Evolutionary conservation across 139 green algal genomes (phyloP).

Genomic region (Micromonas commoda): DNA sequence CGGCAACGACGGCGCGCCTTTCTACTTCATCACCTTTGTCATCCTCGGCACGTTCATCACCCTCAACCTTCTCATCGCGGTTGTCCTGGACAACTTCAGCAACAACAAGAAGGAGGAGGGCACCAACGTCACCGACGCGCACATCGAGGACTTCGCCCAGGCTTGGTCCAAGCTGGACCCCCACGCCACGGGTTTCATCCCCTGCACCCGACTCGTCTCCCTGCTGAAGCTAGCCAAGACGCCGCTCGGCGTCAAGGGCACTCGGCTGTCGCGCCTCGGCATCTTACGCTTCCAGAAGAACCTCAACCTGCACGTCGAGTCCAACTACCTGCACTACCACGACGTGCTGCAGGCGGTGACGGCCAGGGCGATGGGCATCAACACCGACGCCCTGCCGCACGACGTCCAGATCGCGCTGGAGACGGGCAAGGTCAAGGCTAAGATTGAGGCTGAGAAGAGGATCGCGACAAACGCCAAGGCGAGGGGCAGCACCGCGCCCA

Average conservation of each 20-base stretch:
- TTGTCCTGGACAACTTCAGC: conserved; percentile 42
- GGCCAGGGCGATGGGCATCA: conserved; percentile 14
- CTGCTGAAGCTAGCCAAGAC: neutral
- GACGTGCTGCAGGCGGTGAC: conserved; percentile 29
- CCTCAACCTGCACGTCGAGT: conserved; percentile 15
- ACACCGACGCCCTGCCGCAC: conserved; percentile 12
- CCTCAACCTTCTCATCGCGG: conserved; percentile 43
- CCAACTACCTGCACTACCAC: conserved; percentile 28
- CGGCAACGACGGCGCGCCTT: conserved; percentile 25
- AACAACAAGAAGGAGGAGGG: conserved; percentile 19
- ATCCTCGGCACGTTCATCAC: conserved; percentile 35
- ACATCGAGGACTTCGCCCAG: conserved; percentile 21
- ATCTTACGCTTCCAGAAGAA: conserved; percentile 21
- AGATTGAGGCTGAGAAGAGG: neutral
- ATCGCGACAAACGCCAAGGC: neutral
- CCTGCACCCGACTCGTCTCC: neutral
- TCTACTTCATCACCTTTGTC: conserved; percentile 37
- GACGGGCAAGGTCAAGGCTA: neutral
- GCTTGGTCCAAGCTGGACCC: conserved; percentile 30
- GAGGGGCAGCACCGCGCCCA: neutral
- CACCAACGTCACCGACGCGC: conserved; percentile 12
- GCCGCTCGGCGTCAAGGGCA: conserved; percentile 31
- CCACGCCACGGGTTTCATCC: conserved; percentile 27
- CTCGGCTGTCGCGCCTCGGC: neutral
- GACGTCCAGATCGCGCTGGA: conserved; percentile 20